phyloP scores from a whole-genome alignment of 306 rosid species.

The Styphnolobium japonicum region DNA sequence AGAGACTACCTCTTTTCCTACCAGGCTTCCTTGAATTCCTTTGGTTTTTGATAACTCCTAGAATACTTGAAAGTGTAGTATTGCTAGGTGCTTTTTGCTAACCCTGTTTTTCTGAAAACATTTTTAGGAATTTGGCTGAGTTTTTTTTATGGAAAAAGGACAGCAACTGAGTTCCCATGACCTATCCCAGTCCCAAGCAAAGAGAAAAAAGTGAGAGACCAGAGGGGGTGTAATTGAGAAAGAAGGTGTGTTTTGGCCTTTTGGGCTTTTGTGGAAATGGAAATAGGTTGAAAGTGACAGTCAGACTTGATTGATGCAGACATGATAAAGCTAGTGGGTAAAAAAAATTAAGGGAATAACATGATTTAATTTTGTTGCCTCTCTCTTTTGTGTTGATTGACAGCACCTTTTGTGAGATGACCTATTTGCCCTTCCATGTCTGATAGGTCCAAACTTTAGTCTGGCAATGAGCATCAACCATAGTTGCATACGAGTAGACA shows the following conservation, averaged over 20 bases:
- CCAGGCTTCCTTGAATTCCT: constrained; percentile 36
- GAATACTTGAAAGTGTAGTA: constrained; percentile 49
- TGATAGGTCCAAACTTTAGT: constrained; percentile 1
- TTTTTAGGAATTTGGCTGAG: constrained; percentile 27
- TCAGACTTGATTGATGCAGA: constrained; percentile 55
- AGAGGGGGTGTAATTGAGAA: constrained; percentile 26
- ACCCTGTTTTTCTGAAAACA: constrained; percentile 28
- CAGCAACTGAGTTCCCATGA: constrained; percentile 13
- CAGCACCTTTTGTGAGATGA: constrained; percentile 41
- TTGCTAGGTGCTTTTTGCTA: constrained; percentile 30
- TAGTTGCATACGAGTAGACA: background rate
- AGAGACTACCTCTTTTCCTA: background rate
- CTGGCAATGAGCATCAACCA: constrained; percentile 1
- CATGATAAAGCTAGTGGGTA: constrained; percentile 38
- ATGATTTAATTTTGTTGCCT: constrained; percentile 49
- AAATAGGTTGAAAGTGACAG: constrained; percentile 57
- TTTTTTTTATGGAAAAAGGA: background rate
- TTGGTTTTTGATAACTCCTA: constrained; percentile 54
- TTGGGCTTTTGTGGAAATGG: constrained; percentile 55
- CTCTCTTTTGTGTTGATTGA: constrained; percentile 61
- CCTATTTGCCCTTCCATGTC: constrained; percentile 48
- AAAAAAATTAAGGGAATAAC: constrained; percentile 31
- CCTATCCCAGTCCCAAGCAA: constrained; percentile 12
- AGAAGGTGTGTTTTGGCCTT: constrained; percentile 31
- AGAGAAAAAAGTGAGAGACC: background rate